These are phyloP conservation scores for Anthracocystis setariae DNA, from an alignment of 1,284 basidiomycete species.

Conservation along the genomic window DNA sequence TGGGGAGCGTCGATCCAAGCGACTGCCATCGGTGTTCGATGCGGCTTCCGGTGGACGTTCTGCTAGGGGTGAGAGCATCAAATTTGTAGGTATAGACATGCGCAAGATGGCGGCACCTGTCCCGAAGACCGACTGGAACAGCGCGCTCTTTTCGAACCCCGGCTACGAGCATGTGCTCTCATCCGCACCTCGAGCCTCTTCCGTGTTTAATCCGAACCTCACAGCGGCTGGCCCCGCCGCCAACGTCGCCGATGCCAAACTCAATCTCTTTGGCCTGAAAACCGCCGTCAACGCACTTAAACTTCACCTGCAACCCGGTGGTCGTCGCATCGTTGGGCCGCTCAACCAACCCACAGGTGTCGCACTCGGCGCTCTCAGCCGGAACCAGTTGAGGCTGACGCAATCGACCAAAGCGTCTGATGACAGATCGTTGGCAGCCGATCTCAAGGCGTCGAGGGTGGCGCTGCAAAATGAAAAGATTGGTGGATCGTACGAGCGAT, in stretches of 20 bases:
- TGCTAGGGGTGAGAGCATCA: conserved; percentile 3
- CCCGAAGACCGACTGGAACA: conserved; percentile 43
- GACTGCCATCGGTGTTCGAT: conserved; percentile 35
- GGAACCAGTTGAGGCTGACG: conserved; percentile 6
- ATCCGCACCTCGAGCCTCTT: conserved; percentile 19
- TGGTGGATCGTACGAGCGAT: conserved; percentile 37
- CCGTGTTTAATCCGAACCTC: conserved; percentile 23
- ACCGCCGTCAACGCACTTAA: conserved; percentile 40
- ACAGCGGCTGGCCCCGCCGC: conserved; percentile 16
- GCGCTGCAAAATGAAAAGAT: conserved; percentile 35
- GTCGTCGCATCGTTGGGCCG: conserved; percentile 34
- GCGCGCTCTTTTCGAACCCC: conserved; percentile 26
- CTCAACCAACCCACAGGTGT: conserved; percentile 26
- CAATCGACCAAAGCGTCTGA: conserved; percentile 11
- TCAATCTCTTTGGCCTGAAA: conserved; percentile 41
- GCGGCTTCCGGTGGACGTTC: conserved; percentile 9
- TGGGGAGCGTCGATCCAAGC: conserved; percentile 33
- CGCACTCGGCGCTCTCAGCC: conserved; percentile 13
- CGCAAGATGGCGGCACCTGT: conserved; percentile 20
- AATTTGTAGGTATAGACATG: conserved; percentile 3
- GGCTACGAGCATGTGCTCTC: conserved; percentile 29
- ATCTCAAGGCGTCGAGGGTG: conserved; percentile 30
- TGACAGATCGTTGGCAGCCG: conserved; percentile 28
- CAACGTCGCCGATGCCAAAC: conserved; percentile 12
- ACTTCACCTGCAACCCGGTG: conserved; percentile 35